Evolutionary conservation across 495 filamentous ascomycete species (phyloP).

Genomic region (Diplogelasinospora grovesii): DNA sequence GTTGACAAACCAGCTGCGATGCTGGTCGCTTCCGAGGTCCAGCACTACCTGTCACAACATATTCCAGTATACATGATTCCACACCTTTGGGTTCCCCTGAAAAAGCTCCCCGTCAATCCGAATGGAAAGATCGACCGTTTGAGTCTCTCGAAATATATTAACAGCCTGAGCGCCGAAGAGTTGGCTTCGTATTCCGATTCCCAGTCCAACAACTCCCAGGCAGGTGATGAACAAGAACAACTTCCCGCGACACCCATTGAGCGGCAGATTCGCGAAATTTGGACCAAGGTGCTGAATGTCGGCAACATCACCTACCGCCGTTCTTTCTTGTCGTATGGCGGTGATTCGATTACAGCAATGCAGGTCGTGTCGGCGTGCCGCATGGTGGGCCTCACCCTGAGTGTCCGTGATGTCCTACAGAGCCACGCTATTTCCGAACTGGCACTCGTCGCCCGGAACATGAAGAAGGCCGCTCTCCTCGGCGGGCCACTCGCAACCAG

Average conservation of each 20-base stretch:
- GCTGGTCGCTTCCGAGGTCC: too few species aligned
- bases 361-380: conserved; percentile 19
- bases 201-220: too few species aligned
- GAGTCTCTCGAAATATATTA: too few species aligned
- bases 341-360: conserved; percentile 29
- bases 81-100: conserved; percentile 49
- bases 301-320: conserved; percentile 26
- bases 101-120: too few species aligned
- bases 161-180: too few species aligned
- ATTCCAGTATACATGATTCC: conserved; percentile 49
- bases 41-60: conserved; percentile 5
- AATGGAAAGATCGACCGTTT: too few species aligned
- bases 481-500: background rate
- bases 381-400: conserved; percentile 9
- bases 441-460: conserved; percentile 8
- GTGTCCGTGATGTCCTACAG: conserved; percentile 17
- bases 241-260: conserved; percentile 12
- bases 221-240: too few species aligned
- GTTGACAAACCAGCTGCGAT: too few species aligned
- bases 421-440: conserved; percentile 17
- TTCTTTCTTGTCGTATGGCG: conserved; percentile 26
- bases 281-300: conserved; percentile 49
- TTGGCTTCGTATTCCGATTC: too few species aligned
- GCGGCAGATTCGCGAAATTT: too few species aligned
- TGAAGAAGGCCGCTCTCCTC: background rate